Conservation (phyloP, 1,284 basidiomycete species). For the Leucoagaricus sp. region DNA sequence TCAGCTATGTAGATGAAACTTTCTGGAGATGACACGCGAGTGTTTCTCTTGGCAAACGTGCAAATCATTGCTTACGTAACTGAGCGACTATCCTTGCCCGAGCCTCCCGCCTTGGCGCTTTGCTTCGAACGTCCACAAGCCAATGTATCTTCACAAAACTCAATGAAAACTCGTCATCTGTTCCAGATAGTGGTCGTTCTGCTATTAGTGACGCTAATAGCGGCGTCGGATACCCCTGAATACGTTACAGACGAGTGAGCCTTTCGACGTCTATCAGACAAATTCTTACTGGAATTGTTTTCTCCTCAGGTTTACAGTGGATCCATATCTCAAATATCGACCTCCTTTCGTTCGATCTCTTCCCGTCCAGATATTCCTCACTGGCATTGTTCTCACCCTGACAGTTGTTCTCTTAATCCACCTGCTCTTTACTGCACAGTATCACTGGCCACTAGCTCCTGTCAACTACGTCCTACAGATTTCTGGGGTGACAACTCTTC, state of each 20-base stretch:
- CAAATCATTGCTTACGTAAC: no score
- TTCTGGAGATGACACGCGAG: no score
- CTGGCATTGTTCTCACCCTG: slow-evolving; percentile 87
- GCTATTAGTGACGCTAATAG: slow-evolving; percentile 6
- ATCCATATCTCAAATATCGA: slow-evolving; percentile 78
- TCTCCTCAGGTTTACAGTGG: slow-evolving; percentile 31
- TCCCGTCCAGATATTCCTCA: slow-evolving; percentile 88
- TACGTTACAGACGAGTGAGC: slow-evolving; percentile 1
- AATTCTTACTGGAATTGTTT: not conserved
- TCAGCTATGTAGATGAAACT: no score
- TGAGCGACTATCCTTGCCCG: no score
- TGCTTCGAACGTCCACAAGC: not conserved
- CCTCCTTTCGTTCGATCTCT: slow-evolving; percentile 85
- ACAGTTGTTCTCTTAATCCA: slow-evolving; percentile 89
- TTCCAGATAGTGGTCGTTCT: not conserved
- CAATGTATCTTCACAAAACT: not conserved
- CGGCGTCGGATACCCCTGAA: not conserved
- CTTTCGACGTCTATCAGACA: no score
- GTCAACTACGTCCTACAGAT: slow-evolving; percentile 92
- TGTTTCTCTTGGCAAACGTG: no score
- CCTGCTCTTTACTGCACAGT: slow-evolving; percentile 93
- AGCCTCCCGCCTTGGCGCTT: not conserved
- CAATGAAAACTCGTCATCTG: slow-evolving; percentile 7
- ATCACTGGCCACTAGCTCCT: slow-evolving; percentile 92
- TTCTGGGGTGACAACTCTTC: slow-evolving; percentile 77